Percentiles rank a stretch among this genome's conserved stretches.
phyloP scores from a whole-genome alignment of 805 yeast genomes.

The Zygoascus tannicola region DNA sequence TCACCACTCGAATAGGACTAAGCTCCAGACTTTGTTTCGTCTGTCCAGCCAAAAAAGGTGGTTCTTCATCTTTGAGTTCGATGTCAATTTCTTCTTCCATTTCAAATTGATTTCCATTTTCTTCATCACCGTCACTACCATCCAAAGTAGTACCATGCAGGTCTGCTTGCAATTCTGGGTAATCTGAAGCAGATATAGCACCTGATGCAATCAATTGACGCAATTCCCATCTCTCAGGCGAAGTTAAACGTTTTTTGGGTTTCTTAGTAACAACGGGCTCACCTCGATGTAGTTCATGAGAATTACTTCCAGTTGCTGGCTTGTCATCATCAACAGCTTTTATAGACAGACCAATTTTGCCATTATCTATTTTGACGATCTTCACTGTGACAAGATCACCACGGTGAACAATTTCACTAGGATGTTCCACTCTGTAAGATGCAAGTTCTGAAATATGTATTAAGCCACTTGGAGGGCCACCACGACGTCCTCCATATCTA shows the following conservation, averaged over 20 bases:
- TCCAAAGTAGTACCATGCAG: constrained; percentile 18
- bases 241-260: constrained; percentile 45
- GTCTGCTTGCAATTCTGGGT: constrained; percentile 50
- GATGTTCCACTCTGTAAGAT: constrained; percentile 42
- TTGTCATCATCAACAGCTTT: constrained; percentile 43
- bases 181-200: constrained; percentile 54
- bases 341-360: constrained; percentile 51
- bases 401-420: constrained; percentile 46
- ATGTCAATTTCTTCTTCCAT: constrained; percentile 53
- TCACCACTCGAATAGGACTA: constrained; percentile 49
- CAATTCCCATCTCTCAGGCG: constrained; percentile 89
- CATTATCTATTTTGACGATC: constrained; percentile 39
- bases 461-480: constrained; percentile 26
- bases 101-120: constrained; percentile 27
- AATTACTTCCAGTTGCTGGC: background rate
- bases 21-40: constrained; percentile 31
- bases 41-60: constrained; percentile 61
- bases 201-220: constrained; percentile 77
- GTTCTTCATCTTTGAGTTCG: constrained; percentile 60
- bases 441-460: constrained; percentile 69
- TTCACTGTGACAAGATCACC: constrained; percentile 60
- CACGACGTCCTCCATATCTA: constrained; percentile 23
- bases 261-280: constrained; percentile 4
- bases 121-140: background rate
- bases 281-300: background rate